Conservation (phyloP, 768 basidiomycete species). For the Lepiota subincarnata region DNA sequence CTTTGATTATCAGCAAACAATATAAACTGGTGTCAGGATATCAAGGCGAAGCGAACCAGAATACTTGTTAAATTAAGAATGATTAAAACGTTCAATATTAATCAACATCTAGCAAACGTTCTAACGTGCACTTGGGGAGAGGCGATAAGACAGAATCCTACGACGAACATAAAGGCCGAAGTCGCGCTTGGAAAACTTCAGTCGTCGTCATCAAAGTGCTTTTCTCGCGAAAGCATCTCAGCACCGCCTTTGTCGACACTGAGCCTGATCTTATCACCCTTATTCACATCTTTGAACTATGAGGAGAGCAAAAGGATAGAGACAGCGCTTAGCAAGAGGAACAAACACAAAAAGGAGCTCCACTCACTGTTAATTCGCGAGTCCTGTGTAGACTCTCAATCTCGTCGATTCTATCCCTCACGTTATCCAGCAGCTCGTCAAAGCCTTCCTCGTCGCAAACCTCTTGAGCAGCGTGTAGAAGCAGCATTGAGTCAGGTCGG, state of each 20-base stretch:
- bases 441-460: conserved; percentile 75
- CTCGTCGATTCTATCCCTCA: conserved; percentile 75
- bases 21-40: too few species aligned
- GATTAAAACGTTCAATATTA: too few species aligned
- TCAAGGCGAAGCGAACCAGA: too few species aligned
- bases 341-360: background rate
- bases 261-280: conserved; percentile 47
- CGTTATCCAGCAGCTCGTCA: conserved; percentile 69
- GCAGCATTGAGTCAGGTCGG: conserved; percentile 74
- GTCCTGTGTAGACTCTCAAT: conserved; percentile 85
- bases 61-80: too few species aligned
- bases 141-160: too few species aligned
- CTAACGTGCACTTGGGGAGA: too few species aligned
- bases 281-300: conserved; percentile 47
- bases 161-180: background rate
- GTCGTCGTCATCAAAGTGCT: conserved; percentile 9
- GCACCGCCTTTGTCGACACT: conserved; percentile 56
- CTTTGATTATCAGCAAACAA: too few species aligned
- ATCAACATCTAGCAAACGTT: too few species aligned
- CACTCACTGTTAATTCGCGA: conserved; percentile 65
- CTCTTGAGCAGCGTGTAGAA: conserved; percentile 66
- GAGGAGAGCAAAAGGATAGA: background rate
- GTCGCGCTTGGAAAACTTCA: background rate
- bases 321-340: background rate
- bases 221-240: conserved; percentile 20